A percentile compares a stretch with the other conserved stretches of the same genome.
Conservation (phyloP, 805 yeast species). For the Lipomyces spencermartinsiae region DNA sequence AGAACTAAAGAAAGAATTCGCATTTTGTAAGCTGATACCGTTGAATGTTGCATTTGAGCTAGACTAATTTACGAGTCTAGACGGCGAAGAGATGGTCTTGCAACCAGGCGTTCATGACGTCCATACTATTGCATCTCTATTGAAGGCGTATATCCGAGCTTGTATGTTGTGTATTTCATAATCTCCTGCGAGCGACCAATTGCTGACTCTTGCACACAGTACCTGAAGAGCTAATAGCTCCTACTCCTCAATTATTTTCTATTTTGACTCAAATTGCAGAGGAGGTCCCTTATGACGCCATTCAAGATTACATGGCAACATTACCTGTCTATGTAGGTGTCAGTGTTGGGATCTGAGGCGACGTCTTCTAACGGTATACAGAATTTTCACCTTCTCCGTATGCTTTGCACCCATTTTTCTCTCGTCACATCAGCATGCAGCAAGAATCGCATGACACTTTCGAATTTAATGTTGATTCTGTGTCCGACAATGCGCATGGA, state of each 20-base stretch:
- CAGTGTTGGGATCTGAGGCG: background rate
- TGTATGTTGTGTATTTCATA: conserved; percentile 19
- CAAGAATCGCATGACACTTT: conserved; percentile 43
- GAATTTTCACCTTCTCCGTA: conserved; percentile 42
- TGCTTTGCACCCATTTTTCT: conserved; percentile 41
- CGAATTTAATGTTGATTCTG: conserved; percentile 43
- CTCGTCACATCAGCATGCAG: conserved; percentile 34
- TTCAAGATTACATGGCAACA: conserved; percentile 29
- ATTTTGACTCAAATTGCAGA: background rate
- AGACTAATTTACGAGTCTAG: background rate
- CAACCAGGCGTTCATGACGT: conserved; percentile 41
- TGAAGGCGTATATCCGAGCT: conserved; percentile 43
- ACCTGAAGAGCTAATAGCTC: conserved; percentile 42
- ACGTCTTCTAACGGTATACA: conserved; percentile 8
- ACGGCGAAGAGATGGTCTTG: conserved; percentile 27
- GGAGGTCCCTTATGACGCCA: conserved; percentile 34
- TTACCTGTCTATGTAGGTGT: conserved; percentile 27
- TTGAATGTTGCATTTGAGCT: background rate
- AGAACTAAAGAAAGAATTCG: conserved; percentile 37
- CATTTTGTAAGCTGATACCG: conserved; percentile 29
- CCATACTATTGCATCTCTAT: conserved; percentile 44
- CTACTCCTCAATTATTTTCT: conserved; percentile 6
- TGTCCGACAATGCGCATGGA: conserved; percentile 45
- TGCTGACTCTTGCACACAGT: conserved; percentile 21
- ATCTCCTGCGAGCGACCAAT: conserved; percentile 1